Base-by-base conservation (phyloP, 139 green algal genomes). In the Auxenochlorella pyrenoidosa region DNA sequence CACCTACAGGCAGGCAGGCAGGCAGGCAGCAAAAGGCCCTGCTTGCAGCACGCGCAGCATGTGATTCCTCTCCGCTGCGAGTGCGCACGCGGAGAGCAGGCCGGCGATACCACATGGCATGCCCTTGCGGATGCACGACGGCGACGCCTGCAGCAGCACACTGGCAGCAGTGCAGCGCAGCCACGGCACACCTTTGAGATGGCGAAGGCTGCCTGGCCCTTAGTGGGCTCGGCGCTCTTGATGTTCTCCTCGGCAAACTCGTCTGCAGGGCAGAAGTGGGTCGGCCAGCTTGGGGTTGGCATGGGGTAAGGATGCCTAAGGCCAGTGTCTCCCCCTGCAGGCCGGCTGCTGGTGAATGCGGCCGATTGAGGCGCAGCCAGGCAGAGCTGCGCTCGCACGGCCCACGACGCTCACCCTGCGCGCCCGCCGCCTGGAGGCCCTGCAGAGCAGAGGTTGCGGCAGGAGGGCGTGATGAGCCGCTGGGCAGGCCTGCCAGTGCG, bases 181-280 rank as follows among this genome's bases (percentile, higher is more conserved):
- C 13, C 18, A 13, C 5, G 34, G 34, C 68, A 93, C 58, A 97
- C 95, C 94, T 98, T 98, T 80, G 97, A 97, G 6, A 98, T 94
- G 82, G 93, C 97, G 93, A 99, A 99, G 19, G 97, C 95, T 54
- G 95, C 95, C 93, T 91, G 93, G 43, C 95, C 97, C 92, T 96
- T 97, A 41, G 96, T 90, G 12, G 93, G 92, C 36, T 87, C 92
- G 81, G 88, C 94, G 72, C 77, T 92, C 97, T 99, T 99, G 87
- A 91, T 92, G 94, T 99, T 99, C 95, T 99, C 54, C 96, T 94
- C 98, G 98, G 71, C 84, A 77, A 66, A 98, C 90, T 90, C 54
- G 15, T 63, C 54, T 63, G 54, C 54, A 58, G 47, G 47, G 47
- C 47, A 24, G 54, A 26, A 24, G 54, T 63, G 54, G 54, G 13